These are phyloP conservation scores for Neofusicoccum parvum DNA, from an alignment of 2,329 filamentous ascomycete genomes.

Conservation along the genomic window DNA sequence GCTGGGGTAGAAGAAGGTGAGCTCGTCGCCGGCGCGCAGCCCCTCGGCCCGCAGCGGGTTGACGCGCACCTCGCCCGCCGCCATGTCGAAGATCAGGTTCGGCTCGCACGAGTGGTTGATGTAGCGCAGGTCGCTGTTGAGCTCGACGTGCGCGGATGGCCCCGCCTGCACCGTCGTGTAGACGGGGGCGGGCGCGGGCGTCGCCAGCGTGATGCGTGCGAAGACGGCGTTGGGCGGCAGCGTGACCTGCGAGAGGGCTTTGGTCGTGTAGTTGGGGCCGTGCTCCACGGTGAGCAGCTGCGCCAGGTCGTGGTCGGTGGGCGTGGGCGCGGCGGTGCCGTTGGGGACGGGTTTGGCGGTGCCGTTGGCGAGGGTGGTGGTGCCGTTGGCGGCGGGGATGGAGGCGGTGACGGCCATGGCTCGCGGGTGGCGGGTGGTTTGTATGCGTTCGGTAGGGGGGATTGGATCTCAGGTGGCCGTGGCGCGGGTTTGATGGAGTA, in stretches of 20 bases:
- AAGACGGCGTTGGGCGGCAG: slow-evolving; percentile 56
- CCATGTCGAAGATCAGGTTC: slow-evolving; percentile 57
- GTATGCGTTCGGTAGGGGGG: neutral
- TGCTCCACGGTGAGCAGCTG: slow-evolving; percentile 43
- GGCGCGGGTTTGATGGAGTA: no score
- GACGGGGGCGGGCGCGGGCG: slow-evolving; percentile 44
- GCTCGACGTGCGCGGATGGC: slow-evolving; percentile 54
- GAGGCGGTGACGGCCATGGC: slow-evolving; percentile 15
- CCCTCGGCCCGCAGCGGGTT: slow-evolving; percentile 41
- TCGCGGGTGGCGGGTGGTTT: neutral
- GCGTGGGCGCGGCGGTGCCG: neutral
- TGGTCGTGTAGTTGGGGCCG: slow-evolving; percentile 42
- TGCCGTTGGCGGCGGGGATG: slow-evolving; percentile 15
- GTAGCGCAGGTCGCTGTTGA: slow-evolving; percentile 59
- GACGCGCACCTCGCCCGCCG: slow-evolving; percentile 55
- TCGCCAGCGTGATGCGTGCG: slow-evolving; percentile 50
- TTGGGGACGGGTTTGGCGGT: neutral
- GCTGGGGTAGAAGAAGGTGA: slow-evolving; percentile 72
- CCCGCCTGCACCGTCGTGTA: slow-evolving; percentile 58
- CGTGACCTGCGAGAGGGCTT: slow-evolving; percentile 52
- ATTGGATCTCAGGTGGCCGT: no score
- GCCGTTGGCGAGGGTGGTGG: neutral
- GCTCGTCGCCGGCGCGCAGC: slow-evolving; percentile 41
- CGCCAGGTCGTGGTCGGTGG: slow-evolving; percentile 33
- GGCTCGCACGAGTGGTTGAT: slow-evolving; percentile 61